Conservation (phyloP, 805 yeast genomes). For the Saccharomycopsis sp. region DNA sequence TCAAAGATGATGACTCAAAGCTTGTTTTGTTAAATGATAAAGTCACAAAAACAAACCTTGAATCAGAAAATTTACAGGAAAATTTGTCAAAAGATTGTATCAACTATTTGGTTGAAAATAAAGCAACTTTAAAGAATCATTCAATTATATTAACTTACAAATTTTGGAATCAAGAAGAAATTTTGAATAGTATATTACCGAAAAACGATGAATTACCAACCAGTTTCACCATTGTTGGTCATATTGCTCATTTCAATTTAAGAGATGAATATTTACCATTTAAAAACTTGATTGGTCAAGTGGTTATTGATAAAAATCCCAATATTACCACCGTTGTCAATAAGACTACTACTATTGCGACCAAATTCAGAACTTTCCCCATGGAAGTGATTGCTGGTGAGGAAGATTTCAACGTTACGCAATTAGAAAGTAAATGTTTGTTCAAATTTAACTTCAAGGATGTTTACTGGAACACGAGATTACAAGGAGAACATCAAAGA, state of each 20-base stretch:
- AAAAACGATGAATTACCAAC: conserved; percentile 71
- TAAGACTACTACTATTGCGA: conserved; percentile 77
- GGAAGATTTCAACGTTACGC: conserved; percentile 77
- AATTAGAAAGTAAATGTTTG: conserved; percentile 75
- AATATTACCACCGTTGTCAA: conserved; percentile 84
- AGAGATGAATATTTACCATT: conserved; percentile 78
- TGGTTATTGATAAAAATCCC: conserved; percentile 73
- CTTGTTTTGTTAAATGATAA: conserved; percentile 50
- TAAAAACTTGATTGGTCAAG: conserved; percentile 75
- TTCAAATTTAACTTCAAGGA: conserved; percentile 84
- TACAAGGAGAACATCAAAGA: conserved; percentile 89
- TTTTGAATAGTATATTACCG: conserved; percentile 69
- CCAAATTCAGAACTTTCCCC: conserved; percentile 81
- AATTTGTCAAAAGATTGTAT: conserved; percentile 32
- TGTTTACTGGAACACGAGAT: conserved; percentile 95
- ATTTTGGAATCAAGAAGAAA: conserved; percentile 87
- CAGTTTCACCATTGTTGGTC: conserved; percentile 91
- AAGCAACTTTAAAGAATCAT: conserved; percentile 41
- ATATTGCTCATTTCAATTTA: conserved; percentile 85
- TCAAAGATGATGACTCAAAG: conserved; percentile 24
- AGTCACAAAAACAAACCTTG: conserved; percentile 22
- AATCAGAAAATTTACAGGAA: conserved; percentile 27
- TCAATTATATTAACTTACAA: conserved; percentile 52
- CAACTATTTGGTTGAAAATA: conserved; percentile 35
- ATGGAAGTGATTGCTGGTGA: conserved; percentile 93